Base-by-base conservation (phyloP, 768 basidiomycete genomes). In the Pholiota microspora region DNA sequence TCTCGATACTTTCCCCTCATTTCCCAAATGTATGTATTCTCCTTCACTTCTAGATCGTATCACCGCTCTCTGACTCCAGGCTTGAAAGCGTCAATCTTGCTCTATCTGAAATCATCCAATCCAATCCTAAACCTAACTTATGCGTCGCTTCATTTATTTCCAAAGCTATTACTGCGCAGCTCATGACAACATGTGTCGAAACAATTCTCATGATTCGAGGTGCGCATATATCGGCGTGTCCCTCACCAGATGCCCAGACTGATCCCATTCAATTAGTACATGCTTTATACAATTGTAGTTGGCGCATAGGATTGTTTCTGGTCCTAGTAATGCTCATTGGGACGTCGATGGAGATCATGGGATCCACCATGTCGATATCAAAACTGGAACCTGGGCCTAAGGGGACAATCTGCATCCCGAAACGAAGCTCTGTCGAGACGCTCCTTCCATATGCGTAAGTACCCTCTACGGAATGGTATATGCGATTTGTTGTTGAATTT, bases 161-260 rank as follows among this genome's bases (percentile, higher is more conserved):
- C 25, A 61, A 58, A 29, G 51, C 51, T 16, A 29, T 40, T 2
- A 44, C 38, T 0, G 48, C 36, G 4, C 60, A 61, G 45, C 51
- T 61, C 7, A 51, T 48, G 10, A 53, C 51, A 12, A 54, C 54
- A 10, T 58, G 57, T 42, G 38, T 61, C 4, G 60, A 61, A 29
- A 49, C 44, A 2, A 61, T 61, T 9, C 16, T 56, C 16, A 29
- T 28, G 31, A 24, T 34, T 21, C 15, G 27, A 34, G 34, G 34
- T 45, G 15, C 18, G 25, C n/a, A 6, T 34, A 48, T 6, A 12
- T 31, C 29, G 7, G 29, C 29, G 12, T 31, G 7, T 31, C 29
- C 29, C 7, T 31, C 29, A 31, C 24, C 5, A 45, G 27, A 7
- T 5, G 28, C 12, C 13, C 24, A 35, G 3, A 21, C 3, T 34